Base-by-base conservation (phyloP, 2,329 filamentous ascomycete species). In the Sarocladium strictum region DNA sequence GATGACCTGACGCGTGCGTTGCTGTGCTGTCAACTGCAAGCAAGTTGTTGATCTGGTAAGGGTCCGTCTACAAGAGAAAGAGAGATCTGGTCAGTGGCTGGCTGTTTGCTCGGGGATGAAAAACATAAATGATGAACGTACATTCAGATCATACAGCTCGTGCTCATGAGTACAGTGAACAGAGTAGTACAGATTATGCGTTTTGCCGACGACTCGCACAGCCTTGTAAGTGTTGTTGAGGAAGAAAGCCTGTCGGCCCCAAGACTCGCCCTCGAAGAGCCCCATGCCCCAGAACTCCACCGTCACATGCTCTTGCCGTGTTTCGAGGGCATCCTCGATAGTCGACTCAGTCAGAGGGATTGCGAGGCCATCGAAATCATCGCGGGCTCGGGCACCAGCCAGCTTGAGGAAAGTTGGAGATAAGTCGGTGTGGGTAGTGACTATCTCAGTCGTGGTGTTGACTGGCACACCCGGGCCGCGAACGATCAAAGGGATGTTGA, bases 201-300 rank as follows among this genome's bases (percentile, higher is more conserved):
- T 66, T 1, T 73, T 60, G 0, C 69, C 67, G 1, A 76, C 65
- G 0, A 83, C 59, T 1, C 80, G 73, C 0, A 83, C 53, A 0
- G 68, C 72, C 58, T 83, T 83, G 68, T 81, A 83, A 0, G 78
- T 82, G 61, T 83, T 82, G 56, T 71, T 72, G 7, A 56, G 54
- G 38, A 54, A 60, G 40, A 23, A 45, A 24, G 21, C 24, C 40
- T 45, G 40, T n/a, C n/a, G n/a, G 23, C 40, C 40, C 14, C 24
- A 45, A 10, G 24, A 26, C n/a, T n/a, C n/a, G 23, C 40, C 40
- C 21, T 45, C 40, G 10, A 19, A 19, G 9, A 45, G 14, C 3
- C 40, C 40, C 14, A 19, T 12, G 3, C 78, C 77, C 78, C 77
- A 81, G 57, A 70, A 80, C 60, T 82, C 79, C 2, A 81, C 71